Conservation (phyloP, 257 asterid genomes). For the Vinca minor region DNA sequence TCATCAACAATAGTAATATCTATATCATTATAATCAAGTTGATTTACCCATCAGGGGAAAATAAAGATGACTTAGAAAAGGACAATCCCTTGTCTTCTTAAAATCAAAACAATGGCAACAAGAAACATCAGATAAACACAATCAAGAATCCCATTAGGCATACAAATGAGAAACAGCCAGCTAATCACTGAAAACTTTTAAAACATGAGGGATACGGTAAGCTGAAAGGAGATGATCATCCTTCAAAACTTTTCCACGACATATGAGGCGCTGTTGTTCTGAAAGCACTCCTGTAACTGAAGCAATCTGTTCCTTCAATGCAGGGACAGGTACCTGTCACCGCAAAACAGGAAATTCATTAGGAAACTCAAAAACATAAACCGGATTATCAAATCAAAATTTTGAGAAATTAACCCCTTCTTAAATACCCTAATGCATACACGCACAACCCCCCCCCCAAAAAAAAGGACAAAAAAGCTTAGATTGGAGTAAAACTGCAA, state of each 20-base stretch:
- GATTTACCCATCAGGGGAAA: neutral
- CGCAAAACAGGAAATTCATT: neutral
- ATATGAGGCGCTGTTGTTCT: slow-evolving; percentile 95
- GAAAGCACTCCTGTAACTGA: slow-evolving; percentile 78
- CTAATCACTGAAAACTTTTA: slow-evolving; percentile 5
- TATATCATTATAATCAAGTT: neutral
- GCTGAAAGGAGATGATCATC: slow-evolving; percentile 98
- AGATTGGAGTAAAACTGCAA: neutral
- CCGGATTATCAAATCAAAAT: neutral
- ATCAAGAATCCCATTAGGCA: neutral
- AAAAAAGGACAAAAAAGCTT: neutral
- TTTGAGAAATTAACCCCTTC: neutral
- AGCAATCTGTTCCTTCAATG: slow-evolving; percentile 81
- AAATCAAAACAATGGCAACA: neutral
- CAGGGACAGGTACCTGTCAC: slow-evolving; percentile 87
- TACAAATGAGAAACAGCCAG: neutral
- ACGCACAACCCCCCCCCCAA: neutral
- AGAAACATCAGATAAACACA: neutral
- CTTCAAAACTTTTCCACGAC: slow-evolving; percentile 92
- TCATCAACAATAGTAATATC: neutral
- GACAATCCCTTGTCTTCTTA: neutral
- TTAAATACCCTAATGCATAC: neutral
- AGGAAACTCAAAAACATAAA: slow-evolving; percentile 6
- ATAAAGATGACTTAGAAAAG: neutral
- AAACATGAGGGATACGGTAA: slow-evolving; percentile 77